Conservation (phyloP, 768 basidiomycete species). For the Coprinopsis cinerea region DNA sequence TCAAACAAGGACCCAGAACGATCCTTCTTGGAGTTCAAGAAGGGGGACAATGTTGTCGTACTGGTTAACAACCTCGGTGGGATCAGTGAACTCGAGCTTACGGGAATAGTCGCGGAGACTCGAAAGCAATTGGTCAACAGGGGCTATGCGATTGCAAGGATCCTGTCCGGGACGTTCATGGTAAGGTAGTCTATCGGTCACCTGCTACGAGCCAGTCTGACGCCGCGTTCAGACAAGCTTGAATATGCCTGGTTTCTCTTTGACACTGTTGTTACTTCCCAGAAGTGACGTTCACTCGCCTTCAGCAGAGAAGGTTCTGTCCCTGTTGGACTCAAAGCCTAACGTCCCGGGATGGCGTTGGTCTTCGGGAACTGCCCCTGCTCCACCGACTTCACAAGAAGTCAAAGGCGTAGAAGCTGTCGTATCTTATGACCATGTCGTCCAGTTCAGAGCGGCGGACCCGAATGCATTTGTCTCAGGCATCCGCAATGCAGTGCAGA, state of each 20-base stretch:
- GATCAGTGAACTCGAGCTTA: conserved; percentile 75
- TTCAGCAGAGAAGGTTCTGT: conserved; percentile 43
- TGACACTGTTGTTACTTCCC: conserved; percentile 77
- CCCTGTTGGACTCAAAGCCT: conserved; percentile 62
- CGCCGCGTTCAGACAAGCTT: conserved; percentile 87
- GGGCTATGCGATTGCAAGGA: conserved; percentile 52
- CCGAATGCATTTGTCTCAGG: conserved; percentile 45
- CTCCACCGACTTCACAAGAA: conserved; percentile 13
- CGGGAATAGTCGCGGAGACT: conserved; percentile 60
- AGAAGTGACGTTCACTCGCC: conserved; percentile 30
- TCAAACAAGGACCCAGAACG: conserved; percentile 73
- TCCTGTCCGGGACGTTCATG: conserved; percentile 85
- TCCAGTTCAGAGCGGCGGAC: conserved; percentile 30
- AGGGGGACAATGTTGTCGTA: conserved; percentile 67
- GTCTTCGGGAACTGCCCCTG: conserved; percentile 45
- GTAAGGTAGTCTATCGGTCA: conserved; percentile 28
- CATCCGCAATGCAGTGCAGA: conserved; percentile 55
- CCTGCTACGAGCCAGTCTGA: conserved; percentile 3
- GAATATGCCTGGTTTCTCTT: conserved; percentile 90
- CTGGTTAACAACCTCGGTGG: conserved; percentile 88
- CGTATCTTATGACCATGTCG: conserved; percentile 8
- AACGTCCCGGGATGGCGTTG: conserved; percentile 85
- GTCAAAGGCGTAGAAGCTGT: conserved; percentile 3
- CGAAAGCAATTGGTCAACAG: conserved; percentile 47
- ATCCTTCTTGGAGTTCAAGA: conserved; percentile 66